Base-by-base conservation (phyloP, 176 grass and related monocot genomes). In the Carex kokanica region DNA sequence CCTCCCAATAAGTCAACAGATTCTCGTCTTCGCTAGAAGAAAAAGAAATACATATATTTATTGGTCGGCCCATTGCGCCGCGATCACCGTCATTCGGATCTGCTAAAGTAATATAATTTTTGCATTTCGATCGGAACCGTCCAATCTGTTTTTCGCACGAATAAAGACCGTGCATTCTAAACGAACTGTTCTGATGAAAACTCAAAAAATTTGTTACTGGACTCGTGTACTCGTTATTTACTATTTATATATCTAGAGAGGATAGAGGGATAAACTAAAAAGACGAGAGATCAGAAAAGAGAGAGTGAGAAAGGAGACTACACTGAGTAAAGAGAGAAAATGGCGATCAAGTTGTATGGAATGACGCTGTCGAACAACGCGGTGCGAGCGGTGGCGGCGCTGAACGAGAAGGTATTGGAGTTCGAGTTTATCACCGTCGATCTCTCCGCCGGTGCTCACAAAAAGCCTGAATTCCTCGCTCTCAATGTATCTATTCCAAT, bases 371-470 rank as follows among this genome's bases (percentile, higher is more conserved):
- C 94, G 6, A 64, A 80, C 21, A 97, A 97, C 88, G 63, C 81
- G 18, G 25, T 90, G 60, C 83, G 95, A 64, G 88, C 79, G 55
- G 41, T 84, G 25, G 75, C 88, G 2, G 87, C 55, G 83, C 87
- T 98, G 3, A 89, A 98, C 83, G 95, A 98, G 90, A 87, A 88
- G 81, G 95, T 51, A 13, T 81, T 94, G 83, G 88, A 94, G 0
- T 98, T 87, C 87, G 92, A 98, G 12, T 17, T 94, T 87, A 10
- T 87, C 87, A 38, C 47, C 87, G 89, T 98, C 85, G 95, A 98
- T 82, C 89, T 98, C 85, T 78, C 84, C 85, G 55, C 84, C 78
- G 92, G 84, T 65, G 92, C 81, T 1, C 95, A 98, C 81, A 94
- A 98, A 64, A 86, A 93, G 9, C 95, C 95, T 18, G 59, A 89